Percentiles rank a stretch among this genome's conserved stretches.
Evolutionary conservation across 106 monocot species (phyloP).

Genomic region (Iris macrosiphon): DNA sequence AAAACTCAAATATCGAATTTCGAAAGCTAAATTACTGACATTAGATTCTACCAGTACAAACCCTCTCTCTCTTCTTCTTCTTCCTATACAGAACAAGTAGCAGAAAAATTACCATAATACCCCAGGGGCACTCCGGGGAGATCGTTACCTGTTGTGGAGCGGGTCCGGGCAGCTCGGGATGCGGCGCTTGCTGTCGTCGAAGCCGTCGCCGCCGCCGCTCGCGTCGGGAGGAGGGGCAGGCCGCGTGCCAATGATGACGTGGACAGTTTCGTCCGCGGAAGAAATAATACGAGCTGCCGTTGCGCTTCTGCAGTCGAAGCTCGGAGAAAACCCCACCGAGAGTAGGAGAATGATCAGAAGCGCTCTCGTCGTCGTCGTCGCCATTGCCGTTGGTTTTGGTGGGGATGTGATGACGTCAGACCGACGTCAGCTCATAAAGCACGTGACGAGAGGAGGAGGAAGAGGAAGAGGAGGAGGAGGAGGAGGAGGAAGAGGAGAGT

Average conservation of each 20-base stretch:
- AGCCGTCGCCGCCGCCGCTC: neutral
- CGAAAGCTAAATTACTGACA: neutral
- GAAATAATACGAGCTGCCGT: no score
- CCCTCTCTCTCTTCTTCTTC: neutral
- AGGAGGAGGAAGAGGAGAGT: no score
- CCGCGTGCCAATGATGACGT: neutral
- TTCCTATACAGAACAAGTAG: neutral
- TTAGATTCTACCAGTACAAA: slow-evolving; percentile 24
- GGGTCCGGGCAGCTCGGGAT: slow-evolving; percentile 41
- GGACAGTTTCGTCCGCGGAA: no score
- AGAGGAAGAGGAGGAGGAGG: no score
- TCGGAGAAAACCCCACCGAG: no score
- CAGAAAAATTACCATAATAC: slow-evolving; percentile 1
- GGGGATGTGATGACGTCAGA: no score
- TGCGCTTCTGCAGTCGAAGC: neutral
- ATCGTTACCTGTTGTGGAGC: slow-evolving; percentile 31
- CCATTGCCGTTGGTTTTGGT: no score
- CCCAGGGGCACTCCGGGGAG: neutral
- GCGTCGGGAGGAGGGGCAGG: slow-evolving; percentile 10
- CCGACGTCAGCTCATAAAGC: no score
- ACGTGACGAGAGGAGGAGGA: no score
- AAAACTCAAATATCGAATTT: neutral
- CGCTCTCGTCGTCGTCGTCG: no score
- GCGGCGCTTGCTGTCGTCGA: slow-evolving; percentile 26
- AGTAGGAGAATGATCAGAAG: no score